Conservation (phyloP, 2,329 filamentous ascomycete species). For the Zelopaecilomyces penicillatus region DNA sequence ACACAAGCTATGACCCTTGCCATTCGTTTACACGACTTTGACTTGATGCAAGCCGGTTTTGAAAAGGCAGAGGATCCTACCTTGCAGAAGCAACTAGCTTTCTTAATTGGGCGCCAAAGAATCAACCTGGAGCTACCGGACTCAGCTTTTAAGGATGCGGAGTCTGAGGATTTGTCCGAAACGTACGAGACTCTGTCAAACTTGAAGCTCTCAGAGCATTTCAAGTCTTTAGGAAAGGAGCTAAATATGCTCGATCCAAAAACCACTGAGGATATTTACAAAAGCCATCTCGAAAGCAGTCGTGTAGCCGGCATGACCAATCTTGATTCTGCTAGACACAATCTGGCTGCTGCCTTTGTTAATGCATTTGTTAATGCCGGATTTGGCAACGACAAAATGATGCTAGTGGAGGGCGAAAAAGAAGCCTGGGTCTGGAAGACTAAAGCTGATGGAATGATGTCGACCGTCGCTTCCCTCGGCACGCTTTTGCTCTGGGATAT, state of each 20-base stretch:
- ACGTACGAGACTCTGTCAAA: conserved; percentile 81
- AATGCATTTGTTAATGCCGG: conserved; percentile 96
- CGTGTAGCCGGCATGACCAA: conserved; percentile 89
- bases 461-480: conserved; percentile 86
- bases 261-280: conserved; percentile 97
- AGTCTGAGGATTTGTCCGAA: conserved; percentile 61
- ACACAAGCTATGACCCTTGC: conserved; percentile 90
- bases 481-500: conserved; percentile 91
- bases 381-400: conserved; percentile 94
- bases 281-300: conserved; percentile 94
- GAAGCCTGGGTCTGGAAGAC: conserved; percentile 98
- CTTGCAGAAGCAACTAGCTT: conserved; percentile 87
- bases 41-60: conserved; percentile 76
- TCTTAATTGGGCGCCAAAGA: conserved; percentile 83
- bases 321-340: conserved; percentile 90
- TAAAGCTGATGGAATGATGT: conserved; percentile 96
- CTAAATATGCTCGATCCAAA: conserved; percentile 95
- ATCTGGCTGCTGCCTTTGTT: conserved; percentile 90
- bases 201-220: conserved; percentile 79
- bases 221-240: conserved; percentile 89
- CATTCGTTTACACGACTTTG: conserved; percentile 81
- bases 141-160: conserved; percentile 58
- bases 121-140: conserved; percentile 64
- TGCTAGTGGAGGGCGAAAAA: conserved; percentile 84
- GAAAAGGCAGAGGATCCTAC: conserved; percentile 70